Evolutionary conservation across 108 stramenopile genomes (phyloP).

Genomic region (Cyclotella atomus): DNA sequence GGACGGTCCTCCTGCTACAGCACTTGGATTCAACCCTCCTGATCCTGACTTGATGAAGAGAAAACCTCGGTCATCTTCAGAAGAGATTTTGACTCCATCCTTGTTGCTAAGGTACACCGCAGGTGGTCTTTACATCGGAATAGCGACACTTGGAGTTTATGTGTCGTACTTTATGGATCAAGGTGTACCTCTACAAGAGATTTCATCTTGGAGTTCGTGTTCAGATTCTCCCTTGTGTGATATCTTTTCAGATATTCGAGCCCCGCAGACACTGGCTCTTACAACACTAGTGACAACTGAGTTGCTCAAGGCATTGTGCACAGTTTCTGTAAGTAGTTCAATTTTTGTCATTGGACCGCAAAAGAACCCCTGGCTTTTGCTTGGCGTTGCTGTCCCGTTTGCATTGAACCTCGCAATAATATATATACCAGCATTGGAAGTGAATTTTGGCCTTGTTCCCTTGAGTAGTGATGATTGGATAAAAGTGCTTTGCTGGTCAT

Average conservation of each 20-base stretch:
- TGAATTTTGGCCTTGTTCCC: conserved; percentile 88
- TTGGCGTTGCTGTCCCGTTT: conserved; percentile 89
- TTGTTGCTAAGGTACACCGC: conserved; percentile 86
- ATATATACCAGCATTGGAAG: conserved; percentile 77
- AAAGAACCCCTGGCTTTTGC: conserved; percentile 86
- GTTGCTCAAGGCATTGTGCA: conserved; percentile 93
- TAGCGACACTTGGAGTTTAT: conserved; percentile 93
- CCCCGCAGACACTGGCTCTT: conserved; percentile 90
- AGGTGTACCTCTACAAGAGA: conserved; percentile 50
- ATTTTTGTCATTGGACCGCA: conserved; percentile 90
- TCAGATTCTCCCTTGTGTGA: conserved; percentile 46
- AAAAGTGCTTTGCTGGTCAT: conserved; percentile 77
- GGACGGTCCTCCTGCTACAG: conserved; percentile 97
- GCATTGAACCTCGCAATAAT: conserved; percentile 87
- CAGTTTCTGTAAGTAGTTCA: conserved; percentile 91
- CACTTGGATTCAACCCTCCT: conserved; percentile 97
- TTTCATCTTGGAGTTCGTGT: conserved; percentile 64
- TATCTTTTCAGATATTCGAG: conserved; percentile 62
- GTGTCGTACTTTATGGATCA: conserved; percentile 87
- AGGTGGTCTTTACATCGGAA: conserved; percentile 93
- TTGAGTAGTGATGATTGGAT: conserved; percentile 79
- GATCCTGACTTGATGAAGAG: conserved; percentile 89
- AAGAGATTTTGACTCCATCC: conserved; percentile 94
- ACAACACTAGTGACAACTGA: conserved; percentile 96
- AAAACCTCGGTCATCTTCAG: conserved; percentile 86